Evolutionary conservation across 2,329 filamentous ascomycete species (phyloP).

Genomic region (Fonsecaea erecta): DNA sequence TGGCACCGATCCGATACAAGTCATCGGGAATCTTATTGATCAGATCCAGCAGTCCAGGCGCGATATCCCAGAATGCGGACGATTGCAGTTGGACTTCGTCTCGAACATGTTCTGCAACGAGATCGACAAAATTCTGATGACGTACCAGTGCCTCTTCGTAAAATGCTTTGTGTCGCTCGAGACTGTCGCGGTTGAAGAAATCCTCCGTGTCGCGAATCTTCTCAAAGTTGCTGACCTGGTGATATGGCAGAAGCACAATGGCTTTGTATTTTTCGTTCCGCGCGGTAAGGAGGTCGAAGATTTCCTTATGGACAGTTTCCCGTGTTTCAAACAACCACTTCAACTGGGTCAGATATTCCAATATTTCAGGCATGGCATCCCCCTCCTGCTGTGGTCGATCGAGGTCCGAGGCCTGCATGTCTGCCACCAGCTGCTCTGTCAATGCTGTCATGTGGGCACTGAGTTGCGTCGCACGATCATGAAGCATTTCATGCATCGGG

Average conservation of each 20-base stretch:
- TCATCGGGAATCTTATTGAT: conserved; percentile 65
- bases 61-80: conserved; percentile 97
- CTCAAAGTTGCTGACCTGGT: conserved; percentile 71
- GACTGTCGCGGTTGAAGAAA: conserved; percentile 81
- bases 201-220: conserved; percentile 77
- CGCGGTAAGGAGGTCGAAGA: conserved; percentile 82
- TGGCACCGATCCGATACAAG: conserved; percentile 44
- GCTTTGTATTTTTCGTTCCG: conserved; percentile 85
- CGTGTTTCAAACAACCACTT: conserved; percentile 97
- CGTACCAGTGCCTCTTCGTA: conserved; percentile 74
- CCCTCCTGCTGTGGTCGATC: conserved; percentile 93
- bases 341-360: conserved; percentile 90
- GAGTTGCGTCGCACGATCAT: conserved; percentile 72
- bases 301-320: conserved; percentile 82
- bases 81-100: conserved; percentile 90
- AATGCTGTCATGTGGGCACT: conserved; percentile 79
- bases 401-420: conserved; percentile 69
- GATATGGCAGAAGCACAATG: conserved; percentile 81
- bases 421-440: conserved; percentile 71
- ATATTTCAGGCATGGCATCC: conserved; percentile 88
- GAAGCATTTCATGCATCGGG: conserved; percentile 79
- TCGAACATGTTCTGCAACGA: conserved; percentile 82
- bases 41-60: conserved; percentile 76
- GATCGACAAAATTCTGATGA: conserved; percentile 73
- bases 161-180: conserved; percentile 71